Evolutionary conservation across 768 basidiomycete genomes (phyloP), one percentile per base, ranked within the genome.

Genomic region (Lentinula guzmanii): DNA sequence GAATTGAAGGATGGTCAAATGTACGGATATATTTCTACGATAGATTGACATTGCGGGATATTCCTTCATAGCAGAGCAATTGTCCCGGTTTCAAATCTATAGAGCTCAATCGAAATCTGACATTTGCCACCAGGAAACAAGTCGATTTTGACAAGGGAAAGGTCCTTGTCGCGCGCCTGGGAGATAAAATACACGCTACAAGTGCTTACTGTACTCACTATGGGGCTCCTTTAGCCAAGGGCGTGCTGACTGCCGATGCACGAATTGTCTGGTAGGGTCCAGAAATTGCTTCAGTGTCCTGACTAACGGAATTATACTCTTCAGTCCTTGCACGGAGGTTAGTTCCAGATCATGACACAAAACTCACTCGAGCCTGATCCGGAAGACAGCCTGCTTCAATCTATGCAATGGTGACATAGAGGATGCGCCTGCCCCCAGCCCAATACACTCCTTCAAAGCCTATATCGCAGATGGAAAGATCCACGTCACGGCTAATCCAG

Each of bases 141-240:
- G 89, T 95, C 41, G 76, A 79, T 5, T 94, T 95, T 68, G 88
- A 83, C 45, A 80, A 86, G 16, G 89, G 85, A 53, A 91, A 90
- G 73, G 86, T 96, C 46, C 76, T 95, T 10, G 71, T 95, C 10
- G 89, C 89, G 58, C 86, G 87, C 55, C 72, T 95, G 16, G 89
- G 87, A 33, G 86, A 89, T 66, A 83, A 87, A 65, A 75, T 93
- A 1, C 79, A 89, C 65, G 90, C 92, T 5, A 94, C 89, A 0
- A 87, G 86, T 63, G 90, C 90, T 2, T 89, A 84, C 72, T 96
- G 94, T 74, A 95, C 93, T 1, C 94, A 96, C 71, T 95, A 94
- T 69, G 94, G 94, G 10, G 93, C 93, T 2, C 92, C 93, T 1
- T 79, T 95, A 2, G 85, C 79, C 4, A 93, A 92, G 72, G 93